Base-by-base conservation (phyloP, 2,329 filamentous ascomycete species). In the Plectosphaerella sp. region DNA sequence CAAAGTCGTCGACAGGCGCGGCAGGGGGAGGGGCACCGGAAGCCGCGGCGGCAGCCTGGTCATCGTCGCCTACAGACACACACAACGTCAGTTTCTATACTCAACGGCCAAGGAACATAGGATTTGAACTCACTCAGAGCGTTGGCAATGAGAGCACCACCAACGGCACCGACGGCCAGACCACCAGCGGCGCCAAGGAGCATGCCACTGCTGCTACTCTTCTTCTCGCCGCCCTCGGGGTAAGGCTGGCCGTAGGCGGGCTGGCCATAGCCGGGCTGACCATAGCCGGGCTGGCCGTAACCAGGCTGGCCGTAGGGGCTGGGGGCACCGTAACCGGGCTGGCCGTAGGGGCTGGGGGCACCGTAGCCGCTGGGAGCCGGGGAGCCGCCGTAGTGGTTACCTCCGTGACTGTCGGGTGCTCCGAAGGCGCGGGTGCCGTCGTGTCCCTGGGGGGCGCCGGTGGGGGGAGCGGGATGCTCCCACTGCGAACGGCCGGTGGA, bases 401-500 rank as follows among this genome's bases (percentile, higher is more conserved):
- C 12, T 33, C 28, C 28, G 18, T 41, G 37, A 11, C 37, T 20
- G 8, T 33, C 28, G 28, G 28, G 28, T 3, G 8, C 28, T 16
- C 37, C 37, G n/a, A 46, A 46, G 14, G 53, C 37, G 60, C 57
- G 5, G 61, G 60, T 7, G 12, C 51, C 51, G 12, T 61, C 60
- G 50, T 54, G 60, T 37, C 47, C 51, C 10, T 53, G 52, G 33
- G 41, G 43, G 18, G 14, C 48, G 39, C 22, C 52, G 11, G 62
- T 54, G 55, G n/a, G 64, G 58, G 48, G 66, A 62, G 12, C 68
- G 3, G 84, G 83, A 15, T 76, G 72, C 56, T 86, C 82, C 84
- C 84, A 88, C 65, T 87, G 83, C 0, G 81, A 78, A 53, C 76
- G 77, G 18, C 83, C 82, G 12, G 81, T 81, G 46, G 78, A 72